Base-by-base conservation (phyloP, 2,329 filamentous ascomycete genomes). In the Calonectria henricotiae region DNA sequence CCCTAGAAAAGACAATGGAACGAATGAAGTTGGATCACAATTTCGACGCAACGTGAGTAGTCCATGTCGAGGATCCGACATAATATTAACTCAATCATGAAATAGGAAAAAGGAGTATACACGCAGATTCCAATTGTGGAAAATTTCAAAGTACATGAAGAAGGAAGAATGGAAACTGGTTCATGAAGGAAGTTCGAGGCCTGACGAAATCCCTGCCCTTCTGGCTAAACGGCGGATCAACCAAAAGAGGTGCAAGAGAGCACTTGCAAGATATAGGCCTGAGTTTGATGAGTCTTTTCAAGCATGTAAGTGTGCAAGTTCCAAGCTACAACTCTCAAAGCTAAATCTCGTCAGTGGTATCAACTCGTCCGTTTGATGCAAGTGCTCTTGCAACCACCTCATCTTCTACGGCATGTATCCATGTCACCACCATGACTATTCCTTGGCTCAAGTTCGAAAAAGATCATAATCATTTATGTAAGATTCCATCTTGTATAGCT, bases 61-160 rank as follows among this genome's bases (percentile, higher is more conserved):
- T 17, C 27, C 6, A 51, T 32, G 15, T 12, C n/a, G 13, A 30
- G 25, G 12, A n/a, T 30, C 4, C 32, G 30, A 20, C 13, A 11
- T 1, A 9, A 15, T 17, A 32, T 17, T 55, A 23, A 67, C 25
- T 4, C 12, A 9, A 35, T 2, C 2, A 23, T 25, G 30, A 23
- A 30, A 17, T 5, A 49, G 44, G 3, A 62, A 60, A 62, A 62
- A 62, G 11, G 55, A 67, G 15, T 67, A 67, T 46, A 46, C 54
- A 2, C 9, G 35, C 12, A 20, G 47, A 54, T 32, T 67, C 1
- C 12, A 46, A 51, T 44, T 3, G 35, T 67, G 65, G 65, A 27
- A 47, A 12, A 54, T 67, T 44, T n/a, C 32, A 13, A 67, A 67
- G n/a, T 35, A 67, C 46, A 7, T 62, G 12, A 67, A 47, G 9